A percentile compares a stretch with the other conserved stretches of the same genome.
Evolutionary conservation across 192 early-diverging fungal species (phyloP).

Genomic region (Haplosporangium gracile): DNA sequence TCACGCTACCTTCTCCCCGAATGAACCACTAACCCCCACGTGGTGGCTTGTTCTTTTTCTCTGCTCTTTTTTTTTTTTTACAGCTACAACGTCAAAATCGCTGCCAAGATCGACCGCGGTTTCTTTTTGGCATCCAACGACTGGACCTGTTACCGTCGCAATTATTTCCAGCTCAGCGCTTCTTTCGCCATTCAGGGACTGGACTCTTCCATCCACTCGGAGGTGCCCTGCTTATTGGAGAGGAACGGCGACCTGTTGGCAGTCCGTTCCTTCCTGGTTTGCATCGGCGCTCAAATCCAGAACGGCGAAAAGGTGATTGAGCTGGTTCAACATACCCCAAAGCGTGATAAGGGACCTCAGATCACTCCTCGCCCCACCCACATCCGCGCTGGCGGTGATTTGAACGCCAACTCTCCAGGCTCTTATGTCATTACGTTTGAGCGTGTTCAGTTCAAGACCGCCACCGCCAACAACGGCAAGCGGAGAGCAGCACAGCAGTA

Average conservation of each 20-base stretch:
- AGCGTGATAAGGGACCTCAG: conserved; percentile 95
- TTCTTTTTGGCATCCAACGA: conserved; percentile 91
- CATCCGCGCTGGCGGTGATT: conserved; percentile 69
- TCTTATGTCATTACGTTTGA: conserved; percentile 84
- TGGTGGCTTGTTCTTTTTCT: conserved; percentile 1
- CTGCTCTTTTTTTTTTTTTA: not conserved
- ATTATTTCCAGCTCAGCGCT: conserved; percentile 91
- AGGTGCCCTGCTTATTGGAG: conserved; percentile 77
- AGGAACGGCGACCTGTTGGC: conserved; percentile 64
- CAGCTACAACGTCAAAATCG: conserved; percentile 72
- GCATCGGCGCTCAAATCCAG: conserved; percentile 80
- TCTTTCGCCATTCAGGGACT: conserved; percentile 69
- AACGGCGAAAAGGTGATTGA: conserved; percentile 84
- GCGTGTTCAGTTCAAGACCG: conserved; percentile 96
- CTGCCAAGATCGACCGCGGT: conserved; percentile 90
- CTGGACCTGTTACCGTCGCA: conserved; percentile 97
- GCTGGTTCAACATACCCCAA: conserved; percentile 89
- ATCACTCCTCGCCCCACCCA: conserved; percentile 72
- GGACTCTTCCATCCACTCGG: conserved; percentile 57
- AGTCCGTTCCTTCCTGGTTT: conserved; percentile 81
- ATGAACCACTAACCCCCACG: not conserved
- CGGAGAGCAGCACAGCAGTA: conserved; percentile 96
- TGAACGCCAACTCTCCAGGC: conserved; percentile 56
- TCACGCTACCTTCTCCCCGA: not conserved
- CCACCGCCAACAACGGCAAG: conserved; percentile 96